Conservation (phyloP, 371 early-diverging fungal species). For the Syncephalastrum monosporum region DNA sequence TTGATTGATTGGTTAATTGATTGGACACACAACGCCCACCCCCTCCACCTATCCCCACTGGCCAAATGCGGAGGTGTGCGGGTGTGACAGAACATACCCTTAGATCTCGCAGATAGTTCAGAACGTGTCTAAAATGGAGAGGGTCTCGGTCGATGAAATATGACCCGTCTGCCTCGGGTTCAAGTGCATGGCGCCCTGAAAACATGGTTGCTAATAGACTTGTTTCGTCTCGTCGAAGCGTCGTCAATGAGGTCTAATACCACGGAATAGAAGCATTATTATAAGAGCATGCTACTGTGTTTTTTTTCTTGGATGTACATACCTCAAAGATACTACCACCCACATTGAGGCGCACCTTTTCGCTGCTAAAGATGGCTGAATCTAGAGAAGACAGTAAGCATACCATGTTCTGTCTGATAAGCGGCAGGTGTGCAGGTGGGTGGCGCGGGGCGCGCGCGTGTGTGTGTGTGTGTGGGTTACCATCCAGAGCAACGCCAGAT, state of each 20-base stretch:
- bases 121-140: constrained; percentile 31
- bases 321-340: constrained; percentile 41
- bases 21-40: too few relatives aligned
- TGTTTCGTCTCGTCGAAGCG: constrained; percentile 30
- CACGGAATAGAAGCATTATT: neutral
- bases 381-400: neutral
- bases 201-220: constrained; percentile 46
- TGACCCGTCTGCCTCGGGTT: constrained; percentile 36
- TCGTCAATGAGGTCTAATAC: constrained; percentile 33
- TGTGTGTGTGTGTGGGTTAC: constrained; percentile 6
- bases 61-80: too few relatives aligned
- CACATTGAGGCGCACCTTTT: constrained; percentile 37
- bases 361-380: constrained; percentile 17
- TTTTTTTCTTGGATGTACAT: neutral
- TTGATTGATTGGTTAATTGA: neutral
- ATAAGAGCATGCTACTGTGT: neutral
- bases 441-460: neutral
- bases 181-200: constrained; percentile 35
- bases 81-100: constrained; percentile 17
- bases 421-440: neutral
- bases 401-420: neutral
- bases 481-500: constrained; percentile 3
- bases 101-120: constrained; percentile 35
- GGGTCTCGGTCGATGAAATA: constrained; percentile 46
- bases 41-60: too few relatives aligned